Conservation (phyloP, 1,284 basidiomycete species). For the Meripilus lineatus region DNA sequence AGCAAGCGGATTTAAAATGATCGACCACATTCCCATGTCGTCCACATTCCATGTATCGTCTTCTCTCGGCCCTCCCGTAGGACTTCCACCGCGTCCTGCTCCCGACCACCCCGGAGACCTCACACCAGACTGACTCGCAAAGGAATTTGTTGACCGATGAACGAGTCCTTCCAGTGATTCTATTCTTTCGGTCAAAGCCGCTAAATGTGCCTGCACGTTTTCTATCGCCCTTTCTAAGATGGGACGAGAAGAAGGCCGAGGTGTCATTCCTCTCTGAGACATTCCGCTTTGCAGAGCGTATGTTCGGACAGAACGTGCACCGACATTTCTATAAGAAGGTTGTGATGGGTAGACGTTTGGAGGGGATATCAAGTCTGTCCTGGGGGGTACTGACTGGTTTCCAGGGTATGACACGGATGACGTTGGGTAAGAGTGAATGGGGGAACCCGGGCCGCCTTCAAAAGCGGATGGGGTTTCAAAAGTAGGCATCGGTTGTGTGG, state of each 20-base stretch:
- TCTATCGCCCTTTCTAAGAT: constrained; percentile 71
- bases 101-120: constrained; percentile 15
- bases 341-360: constrained; percentile 17
- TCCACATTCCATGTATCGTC: constrained; percentile 55
- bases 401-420: constrained; percentile 32
- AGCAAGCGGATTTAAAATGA: constrained; percentile 59
- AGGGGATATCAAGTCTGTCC: constrained; percentile 30
- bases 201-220: constrained; percentile 83
- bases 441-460: constrained; percentile 32
- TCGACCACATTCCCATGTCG: constrained; percentile 76
- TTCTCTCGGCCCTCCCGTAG: constrained; percentile 26
- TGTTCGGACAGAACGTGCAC: constrained; percentile 24
- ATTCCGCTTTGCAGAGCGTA: constrained; percentile 22
- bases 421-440: constrained; percentile 32
- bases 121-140: constrained; percentile 14
- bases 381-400: constrained; percentile 18
- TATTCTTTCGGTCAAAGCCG: constrained; percentile 86
- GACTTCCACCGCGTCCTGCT: constrained; percentile 32
- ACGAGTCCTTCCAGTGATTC: constrained; percentile 59
- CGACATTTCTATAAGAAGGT: constrained; percentile 28
- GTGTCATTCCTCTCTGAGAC: constrained; percentile 11
- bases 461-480: constrained; percentile 74
- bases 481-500: constrained; percentile 61
- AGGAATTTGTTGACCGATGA: constrained; percentile 32
- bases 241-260: constrained; percentile 23